Base-by-base conservation (phyloP, 2,329 filamentous ascomycete genomes). In the Huntiella bhutanensis region DNA sequence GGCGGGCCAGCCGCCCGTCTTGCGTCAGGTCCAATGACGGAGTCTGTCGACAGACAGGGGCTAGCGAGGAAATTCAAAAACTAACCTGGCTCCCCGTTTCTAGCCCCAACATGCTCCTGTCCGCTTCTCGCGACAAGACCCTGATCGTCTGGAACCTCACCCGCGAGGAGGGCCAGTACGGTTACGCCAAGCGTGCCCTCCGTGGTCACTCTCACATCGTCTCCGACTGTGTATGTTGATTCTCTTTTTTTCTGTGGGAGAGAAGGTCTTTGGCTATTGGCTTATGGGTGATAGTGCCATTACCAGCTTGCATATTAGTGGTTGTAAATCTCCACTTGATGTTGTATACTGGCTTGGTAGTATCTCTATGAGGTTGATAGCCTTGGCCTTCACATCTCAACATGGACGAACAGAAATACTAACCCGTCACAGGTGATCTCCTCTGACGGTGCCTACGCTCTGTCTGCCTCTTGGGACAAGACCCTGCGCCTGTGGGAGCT, bases 131-230 rank as follows among this genome's bases (percentile, higher is more conserved):
- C 72, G 91, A 98, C 78, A 95, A 96, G 82, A 84, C 83, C 58
- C 75, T 98, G 67, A 98, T 98, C 74, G 93, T 98, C 79, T 98
- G 91, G 91, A 94, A 95, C 78, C 77, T 98, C 63, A 96, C 91
- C 69, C 88, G 91, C 70, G 87, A 96, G 69, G 91, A 96, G 73
- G 79, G 80, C 66, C 81, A 84, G 65, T 98, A 96, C 77, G 91
- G 91, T 61, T 94, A 94, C 77, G 91, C 91, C 64, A 96, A 98
- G 80, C 82, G 91, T 71, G 92, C 85, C 64, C 86, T 98, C 59
- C 81, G 92, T 73, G 91, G 91, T 63, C 91, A 98, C 78, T 95
- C 87, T 55, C 91, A 98, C 81, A 98, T 98, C 68, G 87, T 98
- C 65, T 96, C 91, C 68, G 91, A 98, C 82, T 96, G 91, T 73